Evolutionary conservation across 106 monocot genomes (phyloP).

Genomic region (Ottelia alismoides): DNA sequence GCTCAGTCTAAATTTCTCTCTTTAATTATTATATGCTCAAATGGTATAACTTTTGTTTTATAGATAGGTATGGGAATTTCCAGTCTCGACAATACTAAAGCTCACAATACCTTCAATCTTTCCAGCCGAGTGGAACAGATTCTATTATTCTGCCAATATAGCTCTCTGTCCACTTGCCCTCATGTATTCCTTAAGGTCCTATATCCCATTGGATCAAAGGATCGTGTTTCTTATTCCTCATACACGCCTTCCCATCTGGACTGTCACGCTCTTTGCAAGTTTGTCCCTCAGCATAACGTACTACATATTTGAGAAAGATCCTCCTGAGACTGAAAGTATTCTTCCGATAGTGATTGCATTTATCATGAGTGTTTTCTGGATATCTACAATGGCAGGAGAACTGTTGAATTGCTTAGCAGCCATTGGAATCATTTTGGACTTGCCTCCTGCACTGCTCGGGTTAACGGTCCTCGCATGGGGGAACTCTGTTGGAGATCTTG

Average conservation of each 20-base stretch:
- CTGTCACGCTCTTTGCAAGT: conserved; percentile 42
- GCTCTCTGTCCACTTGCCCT: conserved; percentile 57
- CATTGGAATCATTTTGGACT: conserved; percentile 46
- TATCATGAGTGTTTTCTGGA: conserved; percentile 91
- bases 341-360: conserved; percentile 39
- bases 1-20: too few species aligned
- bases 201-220: conserved; percentile 32
- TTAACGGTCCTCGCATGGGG: conserved; percentile 97
- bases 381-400: conserved; percentile 92
- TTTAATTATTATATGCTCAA: too few species aligned
- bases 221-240: conserved; percentile 61
- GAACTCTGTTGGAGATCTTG: conserved; percentile 87
- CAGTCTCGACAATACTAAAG: conserved; percentile 51
- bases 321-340: conserved; percentile 34
- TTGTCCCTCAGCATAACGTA: conserved; percentile 33
- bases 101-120: conserved; percentile 69
- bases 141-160: conserved; percentile 61
- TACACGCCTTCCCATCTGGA: conserved; percentile 57
- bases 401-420: conserved; percentile 56
- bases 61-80: conserved; percentile 63
- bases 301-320: conserved; percentile 50
- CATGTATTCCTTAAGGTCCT: conserved; percentile 53
- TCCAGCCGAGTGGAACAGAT: conserved; percentile 54
- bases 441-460: conserved; percentile 75
- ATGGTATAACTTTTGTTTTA: too few species aligned